These are phyloP conservation scores for Cladophialophora yegresii DNA, from an alignment of 2,329 filamentous ascomycete species.

Conservation along the genomic window DNA sequence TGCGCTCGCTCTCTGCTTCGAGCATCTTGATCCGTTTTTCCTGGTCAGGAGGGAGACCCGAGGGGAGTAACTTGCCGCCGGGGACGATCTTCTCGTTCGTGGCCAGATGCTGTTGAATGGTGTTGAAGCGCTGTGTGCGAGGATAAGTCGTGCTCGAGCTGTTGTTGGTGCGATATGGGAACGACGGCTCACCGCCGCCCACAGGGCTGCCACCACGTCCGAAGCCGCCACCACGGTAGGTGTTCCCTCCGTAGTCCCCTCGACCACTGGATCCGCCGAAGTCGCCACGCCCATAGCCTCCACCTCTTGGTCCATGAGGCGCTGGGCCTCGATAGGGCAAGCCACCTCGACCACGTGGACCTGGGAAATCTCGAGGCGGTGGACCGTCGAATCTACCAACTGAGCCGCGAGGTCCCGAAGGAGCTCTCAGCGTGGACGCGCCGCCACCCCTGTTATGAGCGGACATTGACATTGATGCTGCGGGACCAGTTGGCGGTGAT, in stretches of 20 bases:
- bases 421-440: slow-evolving; percentile 48
- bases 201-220: slow-evolving; percentile 12
- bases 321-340: slow-evolving; percentile 41
- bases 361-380: slow-evolving; percentile 38
- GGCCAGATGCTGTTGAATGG: slow-evolving; percentile 41
- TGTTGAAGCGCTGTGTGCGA: slow-evolving; percentile 45
- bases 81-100: slow-evolving; percentile 43
- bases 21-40: slow-evolving; percentile 51
- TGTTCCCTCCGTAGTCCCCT: slow-evolving; percentile 12
- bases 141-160: slow-evolving; percentile 43
- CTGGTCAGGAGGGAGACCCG: slow-evolving; percentile 43
- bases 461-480: slow-evolving; percentile 42
- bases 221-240: neutral
- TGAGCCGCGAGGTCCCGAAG: slow-evolving; percentile 51
- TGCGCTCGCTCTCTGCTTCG: slow-evolving; percentile 49
- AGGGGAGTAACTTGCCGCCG: slow-evolving; percentile 47
- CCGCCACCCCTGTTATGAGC: slow-evolving; percentile 46
- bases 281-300: slow-evolving; percentile 28
- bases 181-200: slow-evolving; percentile 39
- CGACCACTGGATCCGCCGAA: slow-evolving; percentile 16
- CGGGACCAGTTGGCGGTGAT: slow-evolving; percentile 45
- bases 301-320: slow-evolving; percentile 41
- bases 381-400: slow-evolving; percentile 38
- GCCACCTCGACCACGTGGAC: slow-evolving; percentile 39
- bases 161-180: slow-evolving; percentile 43